phyloP scores from a whole-genome alignment of 129 eudicot genomes.

The Lactuca saligna region DNA sequence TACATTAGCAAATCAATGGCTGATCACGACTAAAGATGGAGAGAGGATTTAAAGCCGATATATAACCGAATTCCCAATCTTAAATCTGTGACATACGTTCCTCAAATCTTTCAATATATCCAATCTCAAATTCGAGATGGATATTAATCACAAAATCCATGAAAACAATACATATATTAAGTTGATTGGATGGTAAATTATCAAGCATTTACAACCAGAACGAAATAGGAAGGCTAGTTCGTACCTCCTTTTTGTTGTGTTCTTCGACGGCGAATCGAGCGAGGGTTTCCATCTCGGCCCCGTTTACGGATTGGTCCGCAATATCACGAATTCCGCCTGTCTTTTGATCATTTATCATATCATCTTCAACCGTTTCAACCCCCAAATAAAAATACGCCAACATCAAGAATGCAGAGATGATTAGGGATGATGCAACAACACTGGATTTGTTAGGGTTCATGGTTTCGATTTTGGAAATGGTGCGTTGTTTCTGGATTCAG shows the following conservation, averaged over 20 bases:
- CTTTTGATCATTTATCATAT: not conserved
- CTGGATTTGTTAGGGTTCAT: conserved; percentile 19
- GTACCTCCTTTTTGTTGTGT: conserved; percentile 67
- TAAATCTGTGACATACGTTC: not conserved
- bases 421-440: conserved; percentile 8
- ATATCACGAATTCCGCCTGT: conserved; percentile 23
- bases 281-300: conserved; percentile 48
- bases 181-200: not conserved
- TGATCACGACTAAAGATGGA: not conserved
- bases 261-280: conserved; percentile 78
- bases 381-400: conserved; percentile 16
- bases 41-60: not conserved
- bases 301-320: conserved; percentile 18
- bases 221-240: not conserved
- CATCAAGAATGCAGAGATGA: conserved; percentile 17
- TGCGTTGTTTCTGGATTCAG: not conserved
- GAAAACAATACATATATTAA: no score
- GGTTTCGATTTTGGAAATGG: not conserved
- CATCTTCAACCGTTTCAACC: conserved; percentile 16
- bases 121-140: not conserved
- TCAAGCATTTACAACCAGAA: not conserved
- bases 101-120: not conserved
- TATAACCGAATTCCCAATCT: not conserved
- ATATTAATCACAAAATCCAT: no score
- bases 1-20: not conserved